Base-by-base conservation (phyloP, 257 asterid genomes). In the Salvia splendens region DNA sequence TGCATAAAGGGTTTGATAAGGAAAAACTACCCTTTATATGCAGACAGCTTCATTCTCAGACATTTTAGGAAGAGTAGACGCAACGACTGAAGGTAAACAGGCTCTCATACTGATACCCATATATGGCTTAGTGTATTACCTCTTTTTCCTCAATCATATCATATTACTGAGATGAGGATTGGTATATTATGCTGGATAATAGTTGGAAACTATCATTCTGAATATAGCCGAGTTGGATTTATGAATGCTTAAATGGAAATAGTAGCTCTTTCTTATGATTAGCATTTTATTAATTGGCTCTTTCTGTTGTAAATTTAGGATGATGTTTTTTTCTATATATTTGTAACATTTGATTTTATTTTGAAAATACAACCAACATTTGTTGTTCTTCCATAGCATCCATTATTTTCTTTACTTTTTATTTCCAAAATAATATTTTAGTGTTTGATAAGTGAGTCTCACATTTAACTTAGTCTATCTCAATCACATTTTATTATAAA, bases 1-100 rank as follows among this genome's bases (percentile, higher is more conserved):
- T 91, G 99, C 85, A 83, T 94, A 68, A 91, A 87, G 82, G 98
- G 96, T 42, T 76, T 91, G 82, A 88, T 94, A 82, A 84, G 87
- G 67, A 89, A 82, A 69, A 91, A 88, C 32, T 94, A 88, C 80
- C 99, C 98, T 61, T 86, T 91, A 15, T 86, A 91, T 57, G 98
- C 99, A 0, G 96, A 91, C 71, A 88, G 85, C 82, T 94, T 94
- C 60, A 91, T 94, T 70, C 83, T 94, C 73, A 79, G 86, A 77
- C 97, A 94, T 80, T 88, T 94, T 78, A 78, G 88, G 76, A 81
- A 54, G 83, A 81, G 87, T 36, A 80, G 85, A 65, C 85, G 80
- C 51, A 68, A 30, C 15, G 79, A 82, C 61, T 89, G 77, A 81
- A 83, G 82, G 84, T 62, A 60, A 24, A 24, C 30, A 24, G 30